Evolutionary conservation across 2,329 filamentous ascomycete species (phyloP).

Genomic region (Scolecobasidium constrictum): DNA sequence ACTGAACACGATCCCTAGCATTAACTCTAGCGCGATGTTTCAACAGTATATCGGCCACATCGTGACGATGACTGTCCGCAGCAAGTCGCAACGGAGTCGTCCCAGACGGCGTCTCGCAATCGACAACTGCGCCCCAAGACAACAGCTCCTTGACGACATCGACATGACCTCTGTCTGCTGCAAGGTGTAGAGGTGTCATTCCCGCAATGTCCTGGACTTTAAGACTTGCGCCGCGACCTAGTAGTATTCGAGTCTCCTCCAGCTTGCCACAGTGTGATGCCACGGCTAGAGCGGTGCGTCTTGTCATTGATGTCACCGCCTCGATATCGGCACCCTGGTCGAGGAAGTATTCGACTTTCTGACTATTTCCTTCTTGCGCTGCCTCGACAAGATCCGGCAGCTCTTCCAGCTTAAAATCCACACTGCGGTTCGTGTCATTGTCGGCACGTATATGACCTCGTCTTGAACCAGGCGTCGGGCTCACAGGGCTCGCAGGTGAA

Average conservation of each 20-base stretch:
- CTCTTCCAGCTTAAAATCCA: slow-evolving; percentile 22
- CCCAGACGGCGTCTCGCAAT: slow-evolving; percentile 21
- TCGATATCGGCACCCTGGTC: slow-evolving; percentile 15
- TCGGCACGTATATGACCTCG: slow-evolving; percentile 15
- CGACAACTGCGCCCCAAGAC: slow-evolving; percentile 18
- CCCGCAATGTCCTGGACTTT: slow-evolving; percentile 19
- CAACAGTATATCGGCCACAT: slow-evolving; percentile 22
- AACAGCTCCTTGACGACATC: slow-evolving; percentile 12
- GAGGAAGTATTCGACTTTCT: slow-evolving; percentile 23
- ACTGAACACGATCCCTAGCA: slow-evolving; percentile 21
- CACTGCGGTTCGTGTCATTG: slow-evolving; percentile 22
- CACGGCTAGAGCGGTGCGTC: slow-evolving; percentile 26
- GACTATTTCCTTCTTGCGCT: slow-evolving; percentile 23
- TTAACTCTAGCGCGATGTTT: slow-evolving; percentile 23
- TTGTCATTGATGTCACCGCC: slow-evolving; percentile 18
- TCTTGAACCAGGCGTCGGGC: slow-evolving; percentile 12
- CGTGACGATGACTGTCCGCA: slow-evolving; percentile 22
- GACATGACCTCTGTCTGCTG: slow-evolving; percentile 13
- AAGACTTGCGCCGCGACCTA: slow-evolving; percentile 21
- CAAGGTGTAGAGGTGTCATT: slow-evolving; percentile 14
- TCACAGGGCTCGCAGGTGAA: slow-evolving; percentile 10
- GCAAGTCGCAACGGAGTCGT: slow-evolving; percentile 27
- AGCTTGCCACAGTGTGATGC: slow-evolving; percentile 29
- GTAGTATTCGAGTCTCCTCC: slow-evolving; percentile 22
- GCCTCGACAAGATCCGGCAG: slow-evolving; percentile 22